Evolutionary conservation across 208 protist genomes (phyloP), one percentile per base, ranked within the genome.

Genomic region (Acanthamoeba healyi): DNA sequence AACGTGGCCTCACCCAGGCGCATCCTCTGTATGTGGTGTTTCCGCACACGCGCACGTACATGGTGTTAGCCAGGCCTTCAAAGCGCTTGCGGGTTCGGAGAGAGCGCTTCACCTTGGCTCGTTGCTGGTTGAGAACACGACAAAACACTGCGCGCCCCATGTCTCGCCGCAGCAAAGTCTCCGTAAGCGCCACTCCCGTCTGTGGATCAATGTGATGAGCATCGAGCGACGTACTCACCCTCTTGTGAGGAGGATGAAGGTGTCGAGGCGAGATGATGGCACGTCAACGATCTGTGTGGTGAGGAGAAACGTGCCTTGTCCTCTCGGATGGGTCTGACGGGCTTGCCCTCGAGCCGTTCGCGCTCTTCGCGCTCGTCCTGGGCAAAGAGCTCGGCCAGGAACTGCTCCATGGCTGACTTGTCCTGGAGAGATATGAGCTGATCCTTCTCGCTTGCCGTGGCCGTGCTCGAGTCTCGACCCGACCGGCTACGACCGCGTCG

Each of bases 31-130:
- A 1, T 1, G n/a, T n/a, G n/a, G n/a, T n/a, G n/a, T n/a, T n/a
- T n/a, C n/a, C n/a, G n/a, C n/a, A n/a, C n/a, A n/a, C n/a, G n/a
- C n/a, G n/a, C n/a, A n/a, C n/a, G n/a, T n/a, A n/a, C n/a, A n/a
- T n/a, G n/a, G n/a, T n/a, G n/a, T n/a, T n/a, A n/a, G n/a, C n/a
- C n/a, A n/a, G n/a, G n/a, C n/a, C n/a, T n/a, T n/a, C n/a, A n/a
- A n/a, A n/a, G n/a, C n/a, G n/a, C n/a, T n/a, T n/a, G n/a, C n/a
- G n/a, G n/a, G n/a, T n/a, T n/a, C n/a, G n/a, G n/a, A n/a, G n/a
- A n/a, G n/a, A n/a, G n/a, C n/a, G n/a, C n/a, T n/a, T n/a, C n/a
- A 86, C 77, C 77, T 58, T 61, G 77, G 77, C 77, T 26, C 77
- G 77, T n/a, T 86, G 77, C 44, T 86, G 77, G 46, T 86, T 86